A percentile compares a stretch with the other conserved stretches of the same genome.
These are phyloP conservation scores for Sindora glabra DNA, from an alignment of 306 rosid species.

Conservation along the genomic window DNA sequence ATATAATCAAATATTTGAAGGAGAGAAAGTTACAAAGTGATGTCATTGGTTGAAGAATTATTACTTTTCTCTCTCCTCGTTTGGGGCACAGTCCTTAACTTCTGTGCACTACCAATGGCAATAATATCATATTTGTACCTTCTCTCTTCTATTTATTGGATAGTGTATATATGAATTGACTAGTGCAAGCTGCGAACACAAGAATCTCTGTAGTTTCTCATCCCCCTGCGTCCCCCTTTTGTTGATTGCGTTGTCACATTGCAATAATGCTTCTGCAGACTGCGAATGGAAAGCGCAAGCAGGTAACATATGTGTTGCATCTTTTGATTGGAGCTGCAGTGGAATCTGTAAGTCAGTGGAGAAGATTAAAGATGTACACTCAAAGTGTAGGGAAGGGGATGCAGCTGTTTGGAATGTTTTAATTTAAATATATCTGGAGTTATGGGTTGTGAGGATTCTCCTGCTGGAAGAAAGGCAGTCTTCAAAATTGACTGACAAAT, in stretches of 20 bases:
- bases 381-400: constrained; percentile 91
- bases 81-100: no score
- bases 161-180: no score
- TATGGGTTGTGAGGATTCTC: constrained; percentile 3
- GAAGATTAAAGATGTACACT: constrained; percentile 82
- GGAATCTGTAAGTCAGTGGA: constrained; percentile 99
- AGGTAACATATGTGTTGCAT: constrained; percentile 81
- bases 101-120: no score
- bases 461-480: neutral
- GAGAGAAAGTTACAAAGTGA: no score
- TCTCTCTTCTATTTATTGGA: no score
- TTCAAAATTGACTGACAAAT: constrained; percentile 8
- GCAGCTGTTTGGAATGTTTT: constrained; percentile 83
- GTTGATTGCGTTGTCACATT: neutral
- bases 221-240: neutral
- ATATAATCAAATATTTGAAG: no score
- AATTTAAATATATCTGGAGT: constrained; percentile 23
- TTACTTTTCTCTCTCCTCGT: no score
- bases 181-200: no score
- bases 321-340: constrained; percentile 99
- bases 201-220: no score
- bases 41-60: no score
- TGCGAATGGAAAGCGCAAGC: constrained; percentile 99
- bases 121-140: no score
- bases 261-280: constrained; percentile 36